Percentiles rank a stretch among this genome's conserved stretches.
Conservation (phyloP, 2,329 filamentous ascomycete species). For the Penicillium sp. region DNA sequence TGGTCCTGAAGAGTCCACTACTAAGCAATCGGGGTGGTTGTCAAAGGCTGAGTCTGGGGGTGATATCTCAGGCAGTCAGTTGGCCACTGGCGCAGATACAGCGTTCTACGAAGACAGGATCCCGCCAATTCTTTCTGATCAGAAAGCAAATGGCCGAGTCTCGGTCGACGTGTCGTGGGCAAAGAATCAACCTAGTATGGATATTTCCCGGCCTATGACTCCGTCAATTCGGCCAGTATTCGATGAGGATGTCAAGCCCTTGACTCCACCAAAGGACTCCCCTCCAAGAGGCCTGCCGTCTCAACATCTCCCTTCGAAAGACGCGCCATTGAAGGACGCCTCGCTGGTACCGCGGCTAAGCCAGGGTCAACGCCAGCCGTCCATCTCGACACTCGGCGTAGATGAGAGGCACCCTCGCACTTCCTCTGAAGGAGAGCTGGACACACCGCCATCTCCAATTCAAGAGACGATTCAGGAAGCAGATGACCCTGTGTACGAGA, state of each 20-base stretch:
- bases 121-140: slow-evolving; percentile 5
- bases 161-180: neutral
- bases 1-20: slow-evolving; percentile 1
- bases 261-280: neutral
- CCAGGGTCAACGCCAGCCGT: slow-evolving; percentile 17
- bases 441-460: slow-evolving; percentile 22
- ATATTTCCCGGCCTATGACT: neutral
- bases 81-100: neutral
- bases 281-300: slow-evolving; percentile 2
- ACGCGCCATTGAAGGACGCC: slow-evolving; percentile 6
- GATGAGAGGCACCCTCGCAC: slow-evolving; percentile 10
- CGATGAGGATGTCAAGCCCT: slow-evolving; percentile 7
- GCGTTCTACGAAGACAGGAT: neutral
- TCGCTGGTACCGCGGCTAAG: slow-evolving; percentile 1
- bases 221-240: slow-evolving; percentile 15
- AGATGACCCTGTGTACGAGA: slow-evolving; percentile 4
- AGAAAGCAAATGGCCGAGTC: slow-evolving; percentile 1
- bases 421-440: slow-evolving; percentile 3
- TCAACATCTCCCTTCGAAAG: neutral
- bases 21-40: neutral
- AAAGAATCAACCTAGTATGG: neutral
- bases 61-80: neutral
- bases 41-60: neutral
- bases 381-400: slow-evolving; percentile 27
- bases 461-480: slow-evolving; percentile 1